Base-by-base conservation (phyloP, 805 yeast genomes). In the Metschnikowia arizonensis region DNA sequence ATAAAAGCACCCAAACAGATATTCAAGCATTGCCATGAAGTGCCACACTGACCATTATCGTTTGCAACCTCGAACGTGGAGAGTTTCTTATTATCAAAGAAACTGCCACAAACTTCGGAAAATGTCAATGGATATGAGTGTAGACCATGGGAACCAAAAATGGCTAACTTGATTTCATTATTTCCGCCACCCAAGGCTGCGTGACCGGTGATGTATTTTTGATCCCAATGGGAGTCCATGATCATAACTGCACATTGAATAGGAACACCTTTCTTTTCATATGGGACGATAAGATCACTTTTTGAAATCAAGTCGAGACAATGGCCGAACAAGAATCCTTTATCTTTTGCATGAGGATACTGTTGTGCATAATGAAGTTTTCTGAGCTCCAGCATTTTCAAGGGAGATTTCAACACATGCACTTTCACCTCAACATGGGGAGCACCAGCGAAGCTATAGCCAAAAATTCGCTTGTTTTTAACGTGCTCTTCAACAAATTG, bases 151-250 rank as follows among this genome's bases (percentile, higher is more conserved):
- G 95, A 83, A 5, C 99, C 99, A 64, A 90, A 91, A 8, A 93
- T 88, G 1, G 96, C 98, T 44, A 93, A 65, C 51, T 81, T 81
- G 34, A 88, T 69, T 34, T 79, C 69, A 33, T 75, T 82, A 21
- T 76, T 74, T 10, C 93, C 93, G 24, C 98, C 98, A 37, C 98
- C 98, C 14, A 91, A 67, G 0, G 98, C 98, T 2, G 97, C 97
- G 66, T 93, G 98, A 2, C 88, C 88, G 30, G 81, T 62, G 39
- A 93, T 81, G 51, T 85, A 65, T 15, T 79, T 71, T 26, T 66
- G 64, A 61, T 90, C 95, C 85, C 88, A 93, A 58, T 84, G 89
- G 1, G 95, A 75, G 65, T 93, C 99, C 54, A 89, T 62, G 54
- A 81, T 83, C 61, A 91, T 72, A 18, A 86, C 91, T 0, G 98